Evolutionary conservation across 176 grass and related monocot genomes (phyloP), one percentile per base, ranked within the genome.

Genomic region (Sorghum bicolor): DNA sequence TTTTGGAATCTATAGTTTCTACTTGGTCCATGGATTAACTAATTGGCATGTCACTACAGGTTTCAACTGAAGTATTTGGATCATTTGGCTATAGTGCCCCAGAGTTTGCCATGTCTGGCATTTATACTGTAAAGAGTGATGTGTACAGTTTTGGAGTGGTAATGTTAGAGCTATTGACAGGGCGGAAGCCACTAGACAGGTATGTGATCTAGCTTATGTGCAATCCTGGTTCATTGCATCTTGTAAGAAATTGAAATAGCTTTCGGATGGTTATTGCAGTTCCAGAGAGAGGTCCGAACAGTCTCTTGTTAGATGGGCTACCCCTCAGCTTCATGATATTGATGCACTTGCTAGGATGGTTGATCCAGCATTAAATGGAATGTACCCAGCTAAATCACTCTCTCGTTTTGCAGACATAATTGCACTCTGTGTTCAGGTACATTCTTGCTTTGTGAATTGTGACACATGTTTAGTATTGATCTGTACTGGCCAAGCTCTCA

Each of bases 41-140:
- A 72, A n/a, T 64, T 86, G 37, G 32, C 57, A 58, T 77, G 47
- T 83, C 30, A 24, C 73, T 77, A 16, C 83, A 99, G 97, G 93
- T 94, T 62, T 94, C 88, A 1, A 89, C 97, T 6, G 93, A 96
- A 83, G 83, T 96, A 26, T 84, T 96, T 41, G 97, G 93, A 78
- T 99, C 97, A 80, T 99, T 99, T 78, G 97, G 97, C 74, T 99
- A 99, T 74, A 99, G 97, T 77, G 91, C 97, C 86, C 97, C 97
- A 58, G 97, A 99, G 72, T 99, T 92, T 82, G 92, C 93, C 20
- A 96, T 99, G 97, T 96, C 97, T 71, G 97, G 97, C 83, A 87
- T 92, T 85, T 99, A 94, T 79, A 99, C 91, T 45, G 87, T 89
- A 70, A 99, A 96, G 89, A 99, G 97, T 65, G 97, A 99, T 64